These are phyloP conservation scores for Backusella tuberculispora DNA, from an alignment of 192 early-diverging fungal genomes.

Conservation along the genomic window DNA sequence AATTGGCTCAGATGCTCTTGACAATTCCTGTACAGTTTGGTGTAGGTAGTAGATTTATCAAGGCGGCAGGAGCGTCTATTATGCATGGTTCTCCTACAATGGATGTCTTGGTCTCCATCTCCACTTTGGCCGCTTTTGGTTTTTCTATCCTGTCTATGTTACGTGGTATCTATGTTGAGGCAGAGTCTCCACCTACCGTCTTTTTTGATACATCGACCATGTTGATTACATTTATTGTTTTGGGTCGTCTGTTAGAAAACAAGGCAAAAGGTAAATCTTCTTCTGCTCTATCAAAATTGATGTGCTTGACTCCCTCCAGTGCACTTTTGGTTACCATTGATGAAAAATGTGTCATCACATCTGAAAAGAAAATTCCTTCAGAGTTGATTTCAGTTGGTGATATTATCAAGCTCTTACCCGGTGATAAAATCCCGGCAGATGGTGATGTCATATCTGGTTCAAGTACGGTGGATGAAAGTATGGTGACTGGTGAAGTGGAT, in stretches of 20 bases:
- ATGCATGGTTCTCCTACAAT: constrained; percentile 87
- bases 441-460: constrained; percentile 75
- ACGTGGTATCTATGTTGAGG: constrained; percentile 57
- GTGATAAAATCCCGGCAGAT: constrained; percentile 93
- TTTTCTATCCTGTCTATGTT: constrained; percentile 82
- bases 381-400: constrained; percentile 90
- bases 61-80: constrained; percentile 76
- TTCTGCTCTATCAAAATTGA: constrained; percentile 83
- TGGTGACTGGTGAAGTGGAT: constrained; percentile 92
- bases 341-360: constrained; percentile 43
- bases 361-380: constrained; percentile 77
- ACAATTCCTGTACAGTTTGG: constrained; percentile 95
- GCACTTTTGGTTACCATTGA: constrained; percentile 56
- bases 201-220: constrained; percentile 95
- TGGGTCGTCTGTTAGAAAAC: constrained; percentile 95
- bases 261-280: constrained; percentile 94
- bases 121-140: constrained; percentile 83
- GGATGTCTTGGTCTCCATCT: constrained; percentile 91
- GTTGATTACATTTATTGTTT: constrained; percentile 90
- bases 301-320: constrained; percentile 82
- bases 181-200: constrained; percentile 67
- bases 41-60: constrained; percentile 81
- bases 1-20: constrained; percentile 69
- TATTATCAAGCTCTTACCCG: constrained; percentile 85
- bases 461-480: constrained; percentile 92